A percentile compares a stretch with the other conserved stretches of the same genome.
Conservation (phyloP, 805 yeast genomes). For the Kregervanrija delftensis region DNA sequence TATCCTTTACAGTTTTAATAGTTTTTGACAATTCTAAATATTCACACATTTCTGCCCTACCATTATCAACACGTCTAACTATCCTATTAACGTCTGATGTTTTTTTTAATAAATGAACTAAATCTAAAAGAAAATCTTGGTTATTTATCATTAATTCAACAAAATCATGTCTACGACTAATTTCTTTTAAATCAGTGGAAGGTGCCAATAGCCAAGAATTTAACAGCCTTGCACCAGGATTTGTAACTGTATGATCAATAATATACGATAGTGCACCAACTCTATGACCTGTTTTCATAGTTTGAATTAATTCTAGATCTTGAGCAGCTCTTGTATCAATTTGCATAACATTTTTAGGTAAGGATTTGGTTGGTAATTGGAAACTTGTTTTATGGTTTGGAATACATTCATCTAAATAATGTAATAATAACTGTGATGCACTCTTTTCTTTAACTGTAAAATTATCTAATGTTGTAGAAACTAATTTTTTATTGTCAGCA, state of each 20-base stretch:
- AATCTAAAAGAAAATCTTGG: slow-evolving; percentile 19
- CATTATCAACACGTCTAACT: slow-evolving; percentile 48
- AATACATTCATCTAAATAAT: slow-evolving; percentile 66
- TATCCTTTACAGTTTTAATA: slow-evolving; percentile 20
- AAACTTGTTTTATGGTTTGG: slow-evolving; percentile 62
- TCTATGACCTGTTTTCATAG: slow-evolving; percentile 48
- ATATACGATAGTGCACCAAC: slow-evolving; percentile 68
- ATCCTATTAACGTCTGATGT: slow-evolving; percentile 55
- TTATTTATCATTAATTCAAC: slow-evolving; percentile 38
- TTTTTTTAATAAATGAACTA: slow-evolving; percentile 33
- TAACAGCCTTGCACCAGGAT: slow-evolving; percentile 75
- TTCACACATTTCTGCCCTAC: slow-evolving; percentile 24
- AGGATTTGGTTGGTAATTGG: slow-evolving; percentile 57
- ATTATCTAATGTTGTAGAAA: slow-evolving; percentile 21
- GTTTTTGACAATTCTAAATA: slow-evolving; percentile 25
- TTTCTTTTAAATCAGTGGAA: slow-evolving; percentile 48
- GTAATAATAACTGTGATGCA: slow-evolving; percentile 56
- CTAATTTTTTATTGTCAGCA: slow-evolving; percentile 24
- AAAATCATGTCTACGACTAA: slow-evolving; percentile 47
- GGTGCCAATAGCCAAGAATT: slow-evolving; percentile 83
- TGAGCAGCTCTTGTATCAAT: slow-evolving; percentile 76
- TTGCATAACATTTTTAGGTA: slow-evolving; percentile 51
- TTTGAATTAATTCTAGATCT: slow-evolving; percentile 63
- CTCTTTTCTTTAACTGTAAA: slow-evolving; percentile 44
- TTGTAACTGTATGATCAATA: slow-evolving; percentile 67